Base-by-base conservation (phyloP, 345 rosid species). In the Moricandia moricandioides region DNA sequence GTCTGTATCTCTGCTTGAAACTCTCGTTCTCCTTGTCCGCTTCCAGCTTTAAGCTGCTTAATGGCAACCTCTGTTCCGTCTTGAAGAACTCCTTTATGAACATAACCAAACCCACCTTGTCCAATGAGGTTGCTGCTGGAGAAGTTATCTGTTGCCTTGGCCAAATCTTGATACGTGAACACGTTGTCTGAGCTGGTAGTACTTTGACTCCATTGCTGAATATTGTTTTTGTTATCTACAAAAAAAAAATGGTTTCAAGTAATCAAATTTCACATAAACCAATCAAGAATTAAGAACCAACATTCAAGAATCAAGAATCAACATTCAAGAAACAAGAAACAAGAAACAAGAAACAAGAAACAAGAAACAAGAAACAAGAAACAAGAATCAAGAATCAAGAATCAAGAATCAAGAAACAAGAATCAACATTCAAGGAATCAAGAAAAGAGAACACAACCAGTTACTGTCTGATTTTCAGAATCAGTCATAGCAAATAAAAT, bases 71-170 rank as follows among this genome's bases (percentile, higher is more conserved):
- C 70, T 37, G 78, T 87, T 51, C 92, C 88, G 55, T 85, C 77
- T 13, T 70, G 35, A 73, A 88, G 88, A 52, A 85, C 73, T 75
- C 97, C 97, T 75, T 67, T 88, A 51, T 88, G 89, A 47, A 87
- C 93, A 76, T 84, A 86, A 77, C 93, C 93, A 82, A 84, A 88
- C 71, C 96, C 96, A 65, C 96, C 93, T 83, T 87, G 89, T 59
- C 97, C 92, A 43, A 91, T 72, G 1, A 87, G 81, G 69, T 87
- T 91, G 30, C 47, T 57, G 27, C 72, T 65, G 4, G 89, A 84
- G 83, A 88, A 91, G 17, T 72, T 71, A 62, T 74, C 52, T 7
- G 90, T 87, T 67, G 97, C 97, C 31, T 33, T 64, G 63, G 82
- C 82, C 60, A 91, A 73, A 16, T 88, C 89, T 71, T 85, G 83